Conservation (phyloP, 495 filamentous ascomycete genomes). For the Xylaria flabelliformis region DNA sequence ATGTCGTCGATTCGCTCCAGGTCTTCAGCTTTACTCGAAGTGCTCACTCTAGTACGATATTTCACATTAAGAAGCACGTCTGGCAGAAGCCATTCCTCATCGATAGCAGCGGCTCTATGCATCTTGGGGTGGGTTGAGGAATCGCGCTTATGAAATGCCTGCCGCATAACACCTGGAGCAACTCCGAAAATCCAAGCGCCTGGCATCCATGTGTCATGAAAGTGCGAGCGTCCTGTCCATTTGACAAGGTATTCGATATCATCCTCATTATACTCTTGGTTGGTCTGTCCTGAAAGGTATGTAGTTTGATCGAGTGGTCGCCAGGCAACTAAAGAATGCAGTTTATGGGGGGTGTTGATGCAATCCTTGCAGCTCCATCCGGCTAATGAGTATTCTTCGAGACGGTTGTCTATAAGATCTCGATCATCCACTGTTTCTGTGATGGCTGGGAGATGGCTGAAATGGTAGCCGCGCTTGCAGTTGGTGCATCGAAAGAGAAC, state of each 20-base stretch:
- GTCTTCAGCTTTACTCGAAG: conserved; percentile 67
- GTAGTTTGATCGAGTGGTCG: conserved; percentile 63
- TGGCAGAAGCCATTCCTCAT: conserved; percentile 79
- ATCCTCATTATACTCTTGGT: conserved; percentile 63
- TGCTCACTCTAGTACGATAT: conserved; percentile 50
- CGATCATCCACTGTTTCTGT: conserved; percentile 44
- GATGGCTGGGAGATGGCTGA: conserved; percentile 72
- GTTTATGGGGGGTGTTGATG: conserved; percentile 59
- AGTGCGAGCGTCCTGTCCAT: conserved; percentile 81
- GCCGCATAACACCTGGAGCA: conserved; percentile 66
- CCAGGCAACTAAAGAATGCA: conserved; percentile 85
- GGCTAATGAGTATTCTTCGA: conserved; percentile 62
- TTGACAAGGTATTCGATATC: conserved; percentile 91
- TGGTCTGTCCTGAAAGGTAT: conserved; percentile 53
- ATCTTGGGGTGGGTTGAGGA: conserved; percentile 68
- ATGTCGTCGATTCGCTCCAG: conserved; percentile 71
- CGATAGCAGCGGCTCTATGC: conserved; percentile 78
- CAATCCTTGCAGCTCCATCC: conserved; percentile 84
- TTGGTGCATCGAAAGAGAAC: conserved; percentile 80
- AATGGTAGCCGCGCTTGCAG: conserved; percentile 84
- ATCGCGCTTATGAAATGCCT: conserved; percentile 74
- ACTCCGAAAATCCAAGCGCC: conserved; percentile 90
- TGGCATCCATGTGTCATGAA: conserved; percentile 80
- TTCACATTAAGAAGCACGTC: conserved; percentile 88
- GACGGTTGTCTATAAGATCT: conserved; percentile 46